A percentile compares a stretch with the other conserved stretches of the same genome.
phyloP scores from a whole-genome alignment of 1,284 basidiomycete genomes.

The Ustilago nuda region DNA sequence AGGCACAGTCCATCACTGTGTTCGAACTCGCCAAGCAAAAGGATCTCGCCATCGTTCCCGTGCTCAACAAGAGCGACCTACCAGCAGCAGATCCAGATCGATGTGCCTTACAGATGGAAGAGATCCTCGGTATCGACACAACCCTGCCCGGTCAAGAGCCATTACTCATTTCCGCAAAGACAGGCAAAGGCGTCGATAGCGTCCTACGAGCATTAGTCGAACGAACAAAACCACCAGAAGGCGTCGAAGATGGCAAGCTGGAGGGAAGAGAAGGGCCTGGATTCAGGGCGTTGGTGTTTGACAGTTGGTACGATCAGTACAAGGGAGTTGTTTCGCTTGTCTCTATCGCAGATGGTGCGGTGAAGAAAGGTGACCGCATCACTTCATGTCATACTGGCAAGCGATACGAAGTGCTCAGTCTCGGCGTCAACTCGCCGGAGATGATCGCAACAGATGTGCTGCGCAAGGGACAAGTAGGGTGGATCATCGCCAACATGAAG shows the following conservation, averaged over 20 bases:
- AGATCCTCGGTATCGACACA: slow-evolving; percentile 74
- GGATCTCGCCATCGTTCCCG: slow-evolving; percentile 86
- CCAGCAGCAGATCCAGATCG: slow-evolving; percentile 53
- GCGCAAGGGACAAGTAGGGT: slow-evolving; percentile 87
- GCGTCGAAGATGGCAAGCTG: slow-evolving; percentile 47
- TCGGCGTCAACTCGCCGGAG: slow-evolving; percentile 88
- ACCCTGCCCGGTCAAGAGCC: slow-evolving; percentile 48
- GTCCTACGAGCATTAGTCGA: slow-evolving; percentile 85
- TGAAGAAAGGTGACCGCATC: slow-evolving; percentile 76
- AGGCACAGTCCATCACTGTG: slow-evolving; percentile 96
- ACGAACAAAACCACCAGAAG: slow-evolving; percentile 71
- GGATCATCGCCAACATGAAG: slow-evolving; percentile 88
- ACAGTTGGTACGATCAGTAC: slow-evolving; percentile 92
- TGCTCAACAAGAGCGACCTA: slow-evolving; percentile 85
- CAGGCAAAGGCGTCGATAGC: slow-evolving; percentile 81
- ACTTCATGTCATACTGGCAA: slow-evolving; percentile 86
- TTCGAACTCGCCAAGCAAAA: slow-evolving; percentile 82
- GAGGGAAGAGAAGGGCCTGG: slow-evolving; percentile 53
- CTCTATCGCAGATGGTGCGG: slow-evolving; percentile 76
- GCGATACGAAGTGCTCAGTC: slow-evolving; percentile 89
- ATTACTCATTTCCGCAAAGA: slow-evolving; percentile 81
- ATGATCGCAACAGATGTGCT: slow-evolving; percentile 72
- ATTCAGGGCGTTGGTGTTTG: slow-evolving; percentile 86
- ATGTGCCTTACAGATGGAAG: slow-evolving; percentile 52
- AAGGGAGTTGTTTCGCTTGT: slow-evolving; percentile 94